These are phyloP conservation scores for Adansonia digitata DNA, from an alignment of 345 rosid species.

Conservation along the genomic window DNA sequence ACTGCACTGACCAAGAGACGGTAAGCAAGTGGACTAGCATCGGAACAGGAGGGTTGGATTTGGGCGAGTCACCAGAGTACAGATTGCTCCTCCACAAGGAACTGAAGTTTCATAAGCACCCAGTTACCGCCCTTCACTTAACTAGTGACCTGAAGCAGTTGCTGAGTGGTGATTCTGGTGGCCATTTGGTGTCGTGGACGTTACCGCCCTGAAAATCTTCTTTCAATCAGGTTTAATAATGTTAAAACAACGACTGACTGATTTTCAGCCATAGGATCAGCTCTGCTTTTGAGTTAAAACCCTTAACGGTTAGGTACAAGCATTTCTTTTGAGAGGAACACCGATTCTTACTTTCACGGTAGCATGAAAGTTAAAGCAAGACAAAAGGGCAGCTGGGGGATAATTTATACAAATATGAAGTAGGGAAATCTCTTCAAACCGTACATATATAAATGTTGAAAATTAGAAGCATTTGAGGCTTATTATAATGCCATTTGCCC, in stretches of 20 bases:
- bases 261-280: conserved; percentile 18
- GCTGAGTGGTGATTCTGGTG: conserved; percentile 88
- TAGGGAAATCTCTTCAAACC: neutral
- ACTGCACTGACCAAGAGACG: conserved; percentile 51
- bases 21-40: conserved; percentile 41
- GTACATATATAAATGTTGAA: neutral
- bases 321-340: neutral
- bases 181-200: conserved; percentile 88
- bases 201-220: conserved; percentile 57
- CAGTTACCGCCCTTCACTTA: conserved; percentile 81
- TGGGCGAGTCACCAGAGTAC: conserved; percentile 70
- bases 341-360: conserved; percentile 7
- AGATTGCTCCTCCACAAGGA: conserved; percentile 76
- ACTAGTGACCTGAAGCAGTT: conserved; percentile 88
- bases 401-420: neutral
- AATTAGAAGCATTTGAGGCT: neutral
- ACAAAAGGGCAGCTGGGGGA: conserved; percentile 21
- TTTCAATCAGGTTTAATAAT: conserved; percentile 44
- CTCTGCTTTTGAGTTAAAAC: conserved; percentile 6
- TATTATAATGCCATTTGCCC: neutral
- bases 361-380: neutral
- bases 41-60: conserved; percentile 49
- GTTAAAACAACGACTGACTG: neutral
- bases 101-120: conserved; percentile 78
- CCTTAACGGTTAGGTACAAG: conserved; percentile 16